These are phyloP conservation scores for Ustilago loliicola DNA, from an alignment of 1,284 basidiomycete species.

Conservation along the genomic window DNA sequence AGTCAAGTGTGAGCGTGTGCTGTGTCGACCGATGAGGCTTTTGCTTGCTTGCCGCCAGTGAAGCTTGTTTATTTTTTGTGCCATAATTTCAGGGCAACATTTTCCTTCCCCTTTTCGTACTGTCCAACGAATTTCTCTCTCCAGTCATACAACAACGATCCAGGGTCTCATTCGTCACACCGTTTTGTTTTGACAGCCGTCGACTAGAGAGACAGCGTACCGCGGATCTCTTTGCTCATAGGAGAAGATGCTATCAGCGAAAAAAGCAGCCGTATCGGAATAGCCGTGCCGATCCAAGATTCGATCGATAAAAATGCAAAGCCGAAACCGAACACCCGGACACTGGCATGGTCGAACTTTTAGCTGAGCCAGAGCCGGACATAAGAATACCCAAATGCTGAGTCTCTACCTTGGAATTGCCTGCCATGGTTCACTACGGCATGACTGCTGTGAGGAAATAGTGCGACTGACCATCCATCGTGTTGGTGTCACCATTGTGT, in stretches of 20 bases:
- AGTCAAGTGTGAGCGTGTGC: neutral
- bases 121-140: too few relatives aligned
- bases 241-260: neutral
- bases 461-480: neutral
- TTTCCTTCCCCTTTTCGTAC: neutral
- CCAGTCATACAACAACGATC: too few relatives aligned
- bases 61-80: neutral
- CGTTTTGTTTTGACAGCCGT: neutral
- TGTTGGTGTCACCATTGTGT: neutral
- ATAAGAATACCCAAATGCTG: constrained; percentile 3
- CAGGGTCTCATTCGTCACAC: neutral
- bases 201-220: neutral
- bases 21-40: too few relatives aligned
- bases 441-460: neutral
- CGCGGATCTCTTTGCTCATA: neutral
- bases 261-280: neutral
- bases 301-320: neutral
- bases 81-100: neutral
- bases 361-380: constrained; percentile 2
- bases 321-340: neutral
- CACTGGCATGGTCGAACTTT: neutral
- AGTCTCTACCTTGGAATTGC: neutral
- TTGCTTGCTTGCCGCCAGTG: too few relatives aligned
- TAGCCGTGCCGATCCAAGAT: neutral
- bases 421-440: neutral